A percentile compares a stretch with the other conserved stretches of the same genome.
These are phyloP conservation scores for Vicia faba DNA, from an alignment of 306 rosid species.

Conservation along the genomic window DNA sequence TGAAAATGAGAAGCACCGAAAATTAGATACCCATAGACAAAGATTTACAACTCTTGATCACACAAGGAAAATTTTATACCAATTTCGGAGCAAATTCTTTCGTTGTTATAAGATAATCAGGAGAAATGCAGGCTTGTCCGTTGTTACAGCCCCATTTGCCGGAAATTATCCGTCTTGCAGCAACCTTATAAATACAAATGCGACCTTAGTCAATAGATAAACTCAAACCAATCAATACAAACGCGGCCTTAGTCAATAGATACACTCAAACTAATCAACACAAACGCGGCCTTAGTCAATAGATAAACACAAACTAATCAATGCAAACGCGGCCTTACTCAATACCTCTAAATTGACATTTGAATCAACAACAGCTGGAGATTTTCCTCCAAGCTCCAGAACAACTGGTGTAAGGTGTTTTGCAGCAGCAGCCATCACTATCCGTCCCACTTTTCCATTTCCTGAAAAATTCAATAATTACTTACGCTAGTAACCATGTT, in stretches of 20 bases:
- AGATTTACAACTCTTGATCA: slow-evolving; percentile 8
- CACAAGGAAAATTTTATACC: slow-evolving; percentile 52
- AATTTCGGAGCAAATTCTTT: slow-evolving; percentile 80
- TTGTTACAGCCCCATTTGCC: slow-evolving; percentile 94
- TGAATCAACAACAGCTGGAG: slow-evolving; percentile 84
- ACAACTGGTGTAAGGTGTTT: slow-evolving; percentile 96
- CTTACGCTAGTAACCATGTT: background rate
- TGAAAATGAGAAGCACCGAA: slow-evolving; percentile 42
- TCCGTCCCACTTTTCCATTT: slow-evolving; percentile 74
- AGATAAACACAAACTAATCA: background rate
- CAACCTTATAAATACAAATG: slow-evolving; percentile 51
- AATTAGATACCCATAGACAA: slow-evolving; percentile 14
- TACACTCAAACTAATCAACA: background rate
- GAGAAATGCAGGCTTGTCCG: slow-evolving; percentile 92
- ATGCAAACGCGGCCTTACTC: background rate
- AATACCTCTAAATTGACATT: slow-evolving; percentile 59
- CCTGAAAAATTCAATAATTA: slow-evolving; percentile 50
- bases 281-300: background rate
- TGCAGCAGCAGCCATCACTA: slow-evolving; percentile 94
- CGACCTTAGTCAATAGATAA: background rate
- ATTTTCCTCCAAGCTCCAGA: slow-evolving; percentile 97
- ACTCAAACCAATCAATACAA: background rate
- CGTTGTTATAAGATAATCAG: slow-evolving; percentile 76
- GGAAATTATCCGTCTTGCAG: slow-evolving; percentile 72
- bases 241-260: background rate